Conservation (phyloP, 148 eudicot species). For the Rhododendron vialii region DNA sequence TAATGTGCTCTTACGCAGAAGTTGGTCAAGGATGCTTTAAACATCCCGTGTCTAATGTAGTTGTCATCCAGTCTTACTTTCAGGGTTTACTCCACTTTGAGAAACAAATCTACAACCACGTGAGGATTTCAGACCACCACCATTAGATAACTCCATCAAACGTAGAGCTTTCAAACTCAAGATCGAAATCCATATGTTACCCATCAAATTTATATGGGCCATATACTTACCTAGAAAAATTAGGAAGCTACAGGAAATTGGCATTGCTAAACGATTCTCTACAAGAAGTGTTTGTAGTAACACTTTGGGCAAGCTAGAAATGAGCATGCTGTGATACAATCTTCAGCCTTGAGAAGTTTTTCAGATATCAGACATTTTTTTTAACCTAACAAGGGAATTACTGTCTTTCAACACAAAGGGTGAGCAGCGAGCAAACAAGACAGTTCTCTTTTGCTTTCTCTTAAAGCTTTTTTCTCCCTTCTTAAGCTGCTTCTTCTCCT, state of each 20-base stretch:
- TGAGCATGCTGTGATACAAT: background rate
- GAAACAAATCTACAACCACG: background rate
- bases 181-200: background rate
- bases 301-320: background rate
- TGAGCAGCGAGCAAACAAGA: background rate
- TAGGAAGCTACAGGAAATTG: background rate
- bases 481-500: background rate
- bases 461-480: background rate
- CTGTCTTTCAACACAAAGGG: background rate
- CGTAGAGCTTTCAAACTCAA: background rate
- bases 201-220: background rate
- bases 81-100: background rate
- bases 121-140: background rate
- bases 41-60: background rate
- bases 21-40: background rate
- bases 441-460: background rate
- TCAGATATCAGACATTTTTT: background rate
- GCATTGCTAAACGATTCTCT: background rate
- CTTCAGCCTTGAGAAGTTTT: background rate
- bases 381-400: background rate
- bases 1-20: background rate
- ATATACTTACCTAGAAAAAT: background rate
- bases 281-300: background rate
- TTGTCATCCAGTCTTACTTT: background rate
- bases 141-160: background rate